Evolutionary conservation across 2,329 filamentous ascomycete genomes (phyloP).

Genomic region (Fusarium clavum): DNA sequence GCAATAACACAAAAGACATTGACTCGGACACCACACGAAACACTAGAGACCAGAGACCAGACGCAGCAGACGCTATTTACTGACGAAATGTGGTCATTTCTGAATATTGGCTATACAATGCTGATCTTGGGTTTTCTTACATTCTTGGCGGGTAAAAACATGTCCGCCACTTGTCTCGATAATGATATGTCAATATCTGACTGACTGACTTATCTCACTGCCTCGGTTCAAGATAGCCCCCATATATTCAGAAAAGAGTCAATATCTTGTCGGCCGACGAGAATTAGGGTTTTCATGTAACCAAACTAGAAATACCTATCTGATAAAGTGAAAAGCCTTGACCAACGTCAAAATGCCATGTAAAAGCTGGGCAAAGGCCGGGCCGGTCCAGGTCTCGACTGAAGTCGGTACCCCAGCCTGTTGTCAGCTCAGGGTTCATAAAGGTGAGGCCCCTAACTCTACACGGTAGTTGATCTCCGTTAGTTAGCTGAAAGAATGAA

Average conservation of each 20-base stretch:
- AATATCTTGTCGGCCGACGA: not conserved
- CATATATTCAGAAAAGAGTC: not conserved
- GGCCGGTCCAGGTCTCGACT: not conserved
- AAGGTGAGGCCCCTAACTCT: slow-evolving; percentile 10
- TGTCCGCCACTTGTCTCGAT: slow-evolving; percentile 10
- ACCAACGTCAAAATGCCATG: slow-evolving; percentile 1
- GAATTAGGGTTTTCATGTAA: slow-evolving; percentile 1
- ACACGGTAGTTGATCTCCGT: slow-evolving; percentile 21
- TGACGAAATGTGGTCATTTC: not conserved
- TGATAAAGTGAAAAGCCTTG: slow-evolving; percentile 10
- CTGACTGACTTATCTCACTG: not conserved
- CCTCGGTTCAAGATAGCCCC: not conserved
- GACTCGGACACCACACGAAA: slow-evolving; percentile 2
- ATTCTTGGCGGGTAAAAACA: slow-evolving; percentile 15
- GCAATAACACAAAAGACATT: not conserved
- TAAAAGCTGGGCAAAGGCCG: not conserved
- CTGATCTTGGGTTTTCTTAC: not conserved
- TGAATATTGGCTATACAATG: not conserved
- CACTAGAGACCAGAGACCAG: not conserved
- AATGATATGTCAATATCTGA: not conserved
- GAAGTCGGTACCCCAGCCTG: slow-evolving; percentile 10
- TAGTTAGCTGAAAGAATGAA: slow-evolving; percentile 27
- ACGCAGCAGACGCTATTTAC: not conserved
- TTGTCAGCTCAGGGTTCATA: slow-evolving; percentile 5
- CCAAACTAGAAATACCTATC: not conserved